A percentile compares a stretch with the other conserved stretches of the same genome.
These are phyloP conservation scores for Helichrysum umbraculigerum DNA, from an alignment of 129 eudicot genomes.

Conservation along the genomic window DNA sequence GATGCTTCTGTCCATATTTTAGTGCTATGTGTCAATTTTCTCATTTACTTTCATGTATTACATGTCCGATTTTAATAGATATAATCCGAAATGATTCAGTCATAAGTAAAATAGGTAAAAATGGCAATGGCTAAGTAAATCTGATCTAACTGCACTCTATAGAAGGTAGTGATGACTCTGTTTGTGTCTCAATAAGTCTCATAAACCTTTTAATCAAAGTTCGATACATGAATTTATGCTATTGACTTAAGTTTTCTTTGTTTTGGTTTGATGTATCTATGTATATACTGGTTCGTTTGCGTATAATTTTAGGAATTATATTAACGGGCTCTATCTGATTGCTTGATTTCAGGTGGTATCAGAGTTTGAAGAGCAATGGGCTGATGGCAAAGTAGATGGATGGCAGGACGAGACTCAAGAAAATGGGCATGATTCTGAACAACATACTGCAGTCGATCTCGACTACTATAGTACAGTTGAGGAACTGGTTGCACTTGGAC, in stretches of 20 bases:
- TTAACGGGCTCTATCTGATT: slow-evolving; percentile 6
- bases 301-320: not conserved
- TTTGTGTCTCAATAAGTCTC: too few species aligned
- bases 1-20: not conserved
- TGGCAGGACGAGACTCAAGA: slow-evolving; percentile 70
- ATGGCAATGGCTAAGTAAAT: too few species aligned
- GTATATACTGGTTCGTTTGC: not conserved
- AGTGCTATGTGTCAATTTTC: not conserved
- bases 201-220: too few species aligned
- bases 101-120: too few species aligned
- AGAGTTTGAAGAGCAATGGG: slow-evolving; percentile 95
- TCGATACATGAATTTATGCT: too few species aligned
- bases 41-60: not conserved
- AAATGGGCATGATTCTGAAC: slow-evolving; percentile 55
- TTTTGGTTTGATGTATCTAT: not conserved
- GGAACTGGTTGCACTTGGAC: slow-evolving; percentile 84
- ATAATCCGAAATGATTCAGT: too few species aligned
- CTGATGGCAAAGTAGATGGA: slow-evolving; percentile 61
- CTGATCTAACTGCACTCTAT: too few species aligned
- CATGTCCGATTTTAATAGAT: too few species aligned
- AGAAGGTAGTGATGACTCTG: too few species aligned
- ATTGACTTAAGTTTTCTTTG: not conserved
- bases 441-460: slow-evolving; percentile 61
- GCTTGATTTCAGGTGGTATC: slow-evolving; percentile 52
- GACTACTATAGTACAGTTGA: slow-evolving; percentile 83